Conservation (phyloP, 352 stramenopile genomes). For the Phytophthora sojae region DNA sequence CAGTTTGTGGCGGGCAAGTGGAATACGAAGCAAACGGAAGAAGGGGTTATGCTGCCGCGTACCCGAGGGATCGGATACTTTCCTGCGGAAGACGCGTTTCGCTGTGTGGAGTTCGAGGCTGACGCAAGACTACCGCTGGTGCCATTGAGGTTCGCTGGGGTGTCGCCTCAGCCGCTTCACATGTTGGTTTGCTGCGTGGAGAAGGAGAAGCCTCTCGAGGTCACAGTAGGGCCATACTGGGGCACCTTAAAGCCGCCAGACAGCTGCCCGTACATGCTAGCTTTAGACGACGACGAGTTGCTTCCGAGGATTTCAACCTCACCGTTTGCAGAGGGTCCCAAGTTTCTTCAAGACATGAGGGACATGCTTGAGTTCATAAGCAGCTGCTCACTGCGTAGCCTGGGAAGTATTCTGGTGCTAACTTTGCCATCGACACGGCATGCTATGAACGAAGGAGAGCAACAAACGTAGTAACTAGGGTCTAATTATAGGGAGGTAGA, state of each 20-base stretch:
- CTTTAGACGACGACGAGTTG: conserved; percentile 31
- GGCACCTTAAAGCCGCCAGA: conserved; percentile 27
- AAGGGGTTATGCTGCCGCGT: conserved; percentile 17
- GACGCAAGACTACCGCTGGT: conserved; percentile 28
- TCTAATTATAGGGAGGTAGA: conserved; percentile 21
- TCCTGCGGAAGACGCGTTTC: conserved; percentile 26
- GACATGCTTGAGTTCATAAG: conserved; percentile 37
- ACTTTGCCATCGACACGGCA: conserved; percentile 4
- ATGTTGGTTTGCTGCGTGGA: conserved; percentile 32
- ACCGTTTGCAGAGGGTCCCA: conserved; percentile 36
- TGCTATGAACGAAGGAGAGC: background rate
- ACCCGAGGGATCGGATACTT: conserved; percentile 39
- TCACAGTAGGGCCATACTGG: conserved; percentile 30
- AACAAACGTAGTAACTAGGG: background rate
- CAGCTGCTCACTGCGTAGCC: conserved; percentile 25
- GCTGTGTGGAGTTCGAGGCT: conserved; percentile 30
- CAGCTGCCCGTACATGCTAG: conserved; percentile 21
- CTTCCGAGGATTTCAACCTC: conserved; percentile 37
- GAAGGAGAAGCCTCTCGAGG: conserved; percentile 12
- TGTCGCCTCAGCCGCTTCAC: conserved; percentile 29
- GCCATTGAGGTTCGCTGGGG: conserved; percentile 29
- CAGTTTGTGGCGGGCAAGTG: conserved; percentile 31
- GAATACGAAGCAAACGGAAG: conserved; percentile 24
- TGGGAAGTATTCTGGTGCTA: conserved; percentile 24
- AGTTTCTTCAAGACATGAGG: conserved; percentile 43